phyloP scores from a whole-genome alignment of 208 protist genomes.

The Trypanosoma congolense region DNA sequence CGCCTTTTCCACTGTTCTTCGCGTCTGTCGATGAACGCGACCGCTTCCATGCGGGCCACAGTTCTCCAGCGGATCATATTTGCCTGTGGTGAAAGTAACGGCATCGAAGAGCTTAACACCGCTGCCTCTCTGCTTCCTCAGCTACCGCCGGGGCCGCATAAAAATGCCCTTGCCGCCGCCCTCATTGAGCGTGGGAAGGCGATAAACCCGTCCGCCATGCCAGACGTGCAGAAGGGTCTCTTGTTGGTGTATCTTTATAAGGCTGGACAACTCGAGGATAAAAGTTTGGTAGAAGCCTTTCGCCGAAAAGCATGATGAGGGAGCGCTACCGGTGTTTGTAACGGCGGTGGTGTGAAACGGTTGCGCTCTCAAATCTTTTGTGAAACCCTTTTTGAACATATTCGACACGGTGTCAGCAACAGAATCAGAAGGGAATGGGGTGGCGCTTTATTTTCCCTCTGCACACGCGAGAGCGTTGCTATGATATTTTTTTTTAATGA shows the following conservation, averaged over 20 bases:
- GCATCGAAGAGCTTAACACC: slow-evolving; percentile 34
- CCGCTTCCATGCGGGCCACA: slow-evolving; percentile 27
- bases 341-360: not conserved
- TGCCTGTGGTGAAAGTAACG: slow-evolving; percentile 8
- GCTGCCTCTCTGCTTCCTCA: slow-evolving; percentile 43
- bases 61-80: slow-evolving; percentile 34
- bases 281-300: slow-evolving; percentile 36
- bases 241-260: slow-evolving; percentile 74
- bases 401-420: too few species aligned
- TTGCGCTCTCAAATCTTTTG: too few species aligned
- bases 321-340: not conserved
- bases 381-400: too few species aligned
- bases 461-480: too few species aligned
- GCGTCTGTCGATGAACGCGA: slow-evolving; percentile 9
- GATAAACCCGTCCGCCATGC: slow-evolving; percentile 15
- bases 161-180: slow-evolving; percentile 22
- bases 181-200: slow-evolving; percentile 18
- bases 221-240: slow-evolving; percentile 45
- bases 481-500: too few species aligned
- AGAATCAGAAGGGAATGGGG: too few species aligned
- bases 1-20: slow-evolving; percentile 16
- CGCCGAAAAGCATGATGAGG: slow-evolving; percentile 7
- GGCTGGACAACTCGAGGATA: slow-evolving; percentile 30
- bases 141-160: slow-evolving; percentile 13
- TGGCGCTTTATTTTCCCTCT: too few species aligned